phyloP scores from a whole-genome alignment of 179 eudicot species.

The Pouteria campechiana region DNA sequence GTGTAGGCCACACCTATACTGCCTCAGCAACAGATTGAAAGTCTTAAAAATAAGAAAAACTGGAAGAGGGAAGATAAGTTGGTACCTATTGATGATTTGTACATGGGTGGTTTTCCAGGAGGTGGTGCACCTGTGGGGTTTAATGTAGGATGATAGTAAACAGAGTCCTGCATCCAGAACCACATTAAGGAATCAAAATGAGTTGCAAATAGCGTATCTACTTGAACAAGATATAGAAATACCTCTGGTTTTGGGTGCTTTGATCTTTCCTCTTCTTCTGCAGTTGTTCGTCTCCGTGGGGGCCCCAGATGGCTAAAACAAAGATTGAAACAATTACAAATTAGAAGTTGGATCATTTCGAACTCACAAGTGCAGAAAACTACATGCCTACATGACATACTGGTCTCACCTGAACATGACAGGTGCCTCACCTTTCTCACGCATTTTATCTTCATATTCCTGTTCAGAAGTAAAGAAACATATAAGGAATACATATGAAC shows the following conservation, averaged over 20 bases:
- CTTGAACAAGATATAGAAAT: slow-evolving; percentile 8
- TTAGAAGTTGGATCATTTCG: too few species aligned
- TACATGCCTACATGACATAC: too few species aligned
- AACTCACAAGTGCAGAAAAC: too few species aligned
- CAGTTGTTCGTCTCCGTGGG: slow-evolving; percentile 51
- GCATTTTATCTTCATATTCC: slow-evolving; percentile 93
- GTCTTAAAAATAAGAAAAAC: neutral
- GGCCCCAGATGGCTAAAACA: slow-evolving; percentile 97
- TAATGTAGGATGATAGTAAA: slow-evolving; percentile 86
- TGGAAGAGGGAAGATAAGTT: neutral
- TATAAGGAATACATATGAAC: neutral
- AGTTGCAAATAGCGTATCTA: too few species aligned
- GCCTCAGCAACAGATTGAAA: neutral
- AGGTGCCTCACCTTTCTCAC: slow-evolving; percentile 91
- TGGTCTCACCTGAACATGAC: slow-evolving; percentile 97
- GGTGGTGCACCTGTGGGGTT: slow-evolving; percentile 99
- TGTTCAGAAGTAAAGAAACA: slow-evolving; percentile 16
- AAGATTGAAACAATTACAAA: too few species aligned
- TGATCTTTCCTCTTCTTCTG: slow-evolving; percentile 84
- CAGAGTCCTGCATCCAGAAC: slow-evolving; percentile 70
- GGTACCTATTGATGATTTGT: slow-evolving; percentile 84
- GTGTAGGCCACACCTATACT: neutral
- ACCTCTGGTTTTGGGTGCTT: slow-evolving; percentile 86
- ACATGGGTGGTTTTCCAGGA: slow-evolving; percentile 98
- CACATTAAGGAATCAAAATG: too few species aligned